Conservation (phyloP, 2,329 filamentous ascomycete species). For the Rhinocladiella mackenziei region DNA sequence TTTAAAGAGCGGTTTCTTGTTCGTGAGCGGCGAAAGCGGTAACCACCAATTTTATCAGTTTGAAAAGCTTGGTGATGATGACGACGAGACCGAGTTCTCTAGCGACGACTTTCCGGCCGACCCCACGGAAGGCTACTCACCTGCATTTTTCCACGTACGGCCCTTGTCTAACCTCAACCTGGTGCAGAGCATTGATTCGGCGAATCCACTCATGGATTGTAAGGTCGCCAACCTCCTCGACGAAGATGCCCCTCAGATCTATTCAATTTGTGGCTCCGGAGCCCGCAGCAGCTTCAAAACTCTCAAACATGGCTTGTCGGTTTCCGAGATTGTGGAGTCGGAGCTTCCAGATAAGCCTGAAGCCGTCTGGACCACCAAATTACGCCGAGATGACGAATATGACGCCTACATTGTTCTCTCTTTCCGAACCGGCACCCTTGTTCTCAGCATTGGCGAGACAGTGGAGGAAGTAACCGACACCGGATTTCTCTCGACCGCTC, state of each 20-base stretch:
- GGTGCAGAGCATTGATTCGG: slow-evolving; percentile 77
- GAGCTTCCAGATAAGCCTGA: slow-evolving; percentile 83
- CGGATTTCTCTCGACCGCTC: slow-evolving; percentile 81
- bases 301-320: slow-evolving; percentile 86
- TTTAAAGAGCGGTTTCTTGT: slow-evolving; percentile 91
- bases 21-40: slow-evolving; percentile 85
- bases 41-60: slow-evolving; percentile 97
- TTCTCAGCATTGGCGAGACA: slow-evolving; percentile 92
- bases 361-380: slow-evolving; percentile 92
- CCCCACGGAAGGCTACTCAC: slow-evolving; percentile 64
- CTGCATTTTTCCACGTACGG: slow-evolving; percentile 81
- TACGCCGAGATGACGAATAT: slow-evolving; percentile 74
- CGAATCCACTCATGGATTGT: slow-evolving; percentile 88
- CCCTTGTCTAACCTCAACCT: slow-evolving; percentile 75
- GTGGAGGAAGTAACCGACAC: slow-evolving; percentile 94
- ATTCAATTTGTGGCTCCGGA: slow-evolving; percentile 82
- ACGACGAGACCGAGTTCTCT: slow-evolving; percentile 78
- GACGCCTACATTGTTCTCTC: slow-evolving; percentile 96
- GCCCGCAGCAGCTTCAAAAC: slow-evolving; percentile 87
- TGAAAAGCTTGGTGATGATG: slow-evolving; percentile 92
- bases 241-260: slow-evolving; percentile 86
- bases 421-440: slow-evolving; percentile 82
- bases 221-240: slow-evolving; percentile 86
- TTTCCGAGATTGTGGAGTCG: slow-evolving; percentile 93
- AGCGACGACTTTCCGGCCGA: slow-evolving; percentile 81